Percentiles rank a stretch among this genome's conserved stretches.
These are phyloP conservation scores for Wickerhamomyces bovis DNA, from an alignment of 805 yeast species.

Conservation along the genomic window DNA sequence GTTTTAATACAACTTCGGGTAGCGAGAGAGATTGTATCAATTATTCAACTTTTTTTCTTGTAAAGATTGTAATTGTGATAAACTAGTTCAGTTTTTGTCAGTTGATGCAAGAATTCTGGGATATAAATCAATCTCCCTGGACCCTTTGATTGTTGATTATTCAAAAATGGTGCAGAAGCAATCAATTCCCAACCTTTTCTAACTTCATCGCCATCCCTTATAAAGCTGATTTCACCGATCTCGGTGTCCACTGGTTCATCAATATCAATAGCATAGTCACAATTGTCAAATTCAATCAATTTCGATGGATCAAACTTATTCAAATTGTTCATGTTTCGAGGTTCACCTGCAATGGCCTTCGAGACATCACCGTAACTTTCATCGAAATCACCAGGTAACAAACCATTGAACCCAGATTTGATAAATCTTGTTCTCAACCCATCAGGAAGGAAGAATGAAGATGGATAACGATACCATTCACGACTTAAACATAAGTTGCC, in stretches of 20 bases:
- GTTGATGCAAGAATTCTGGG: constrained; percentile 30
- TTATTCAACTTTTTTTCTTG: no score
- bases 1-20: no score
- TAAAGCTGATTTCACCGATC: constrained; percentile 32
- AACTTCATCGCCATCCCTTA: constrained; percentile 5
- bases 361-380: constrained; percentile 32
- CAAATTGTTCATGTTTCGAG: constrained; percentile 67
- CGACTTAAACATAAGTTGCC: constrained; percentile 81
- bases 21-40: no score
- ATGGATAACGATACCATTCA: constrained; percentile 92
- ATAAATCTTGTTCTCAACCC: constrained; percentile 61
- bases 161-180: constrained; percentile 8
- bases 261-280: constrained; percentile 72
- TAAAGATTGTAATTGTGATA: constrained; percentile 48
- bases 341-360: constrained; percentile 40
- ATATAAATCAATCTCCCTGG: constrained; percentile 49
- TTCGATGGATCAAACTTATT: constrained; percentile 61
- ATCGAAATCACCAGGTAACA: constrained; percentile 80
- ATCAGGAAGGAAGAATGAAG: constrained; percentile 73
- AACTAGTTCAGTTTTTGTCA: constrained; percentile 31
- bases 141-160: constrained; percentile 48
- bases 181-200: constrained; percentile 41
- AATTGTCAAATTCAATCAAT: constrained; percentile 40
- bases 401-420: constrained; percentile 74
- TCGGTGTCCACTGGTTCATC: constrained; percentile 39